A percentile compares a stretch with the other conserved stretches of the same genome.
Evolutionary conservation across 1,284 basidiomycete genomes (phyloP).

Genomic region (Ceratobasidium sp.): DNA sequence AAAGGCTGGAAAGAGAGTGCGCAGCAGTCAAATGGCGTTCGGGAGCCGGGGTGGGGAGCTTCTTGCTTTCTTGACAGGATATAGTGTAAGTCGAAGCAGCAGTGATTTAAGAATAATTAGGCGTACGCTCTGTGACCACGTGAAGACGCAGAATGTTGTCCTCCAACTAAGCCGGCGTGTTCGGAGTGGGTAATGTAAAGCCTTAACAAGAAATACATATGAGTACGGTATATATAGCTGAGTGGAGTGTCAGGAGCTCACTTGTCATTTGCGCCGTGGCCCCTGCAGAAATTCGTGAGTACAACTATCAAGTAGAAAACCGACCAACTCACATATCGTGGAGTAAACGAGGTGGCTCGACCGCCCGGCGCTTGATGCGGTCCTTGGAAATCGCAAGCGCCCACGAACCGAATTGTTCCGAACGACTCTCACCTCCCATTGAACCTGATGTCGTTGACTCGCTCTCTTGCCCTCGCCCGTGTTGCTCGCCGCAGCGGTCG

Average conservation of each 20-base stretch:
- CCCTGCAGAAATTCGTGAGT: conserved; percentile 59
- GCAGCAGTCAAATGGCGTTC: conserved; percentile 92
- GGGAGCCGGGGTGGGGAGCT: conserved; percentile 70
- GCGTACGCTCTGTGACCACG: conserved; percentile 78
- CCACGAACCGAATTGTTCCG: conserved; percentile 29
- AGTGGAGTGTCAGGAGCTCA: too few relatives aligned
- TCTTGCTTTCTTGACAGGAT: conserved; percentile 70
- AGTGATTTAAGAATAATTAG: neutral
- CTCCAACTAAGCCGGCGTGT: conserved; percentile 77
- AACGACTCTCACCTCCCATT: conserved; percentile 11
- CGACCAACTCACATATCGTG: conserved; percentile 42
- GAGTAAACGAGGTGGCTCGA: conserved; percentile 13
- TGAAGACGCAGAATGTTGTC: conserved; percentile 81
- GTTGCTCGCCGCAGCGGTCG: conserved; percentile 35
- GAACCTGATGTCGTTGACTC: conserved; percentile 32
- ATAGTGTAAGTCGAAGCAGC: conserved; percentile 14
- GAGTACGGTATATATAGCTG: too few relatives aligned
- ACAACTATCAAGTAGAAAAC: neutral
- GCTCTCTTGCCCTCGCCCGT: conserved; percentile 40
- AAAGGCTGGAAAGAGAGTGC: conserved; percentile 94
- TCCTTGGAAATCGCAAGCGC: conserved; percentile 20
- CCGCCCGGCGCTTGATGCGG: conserved; percentile 2
- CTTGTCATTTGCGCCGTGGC: conserved; percentile 88
- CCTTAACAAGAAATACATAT: conserved; percentile 32
- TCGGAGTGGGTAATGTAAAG: conserved; percentile 89